Conservation (phyloP, 345 rosid genomes). For the Salix koriyanagi region DNA sequence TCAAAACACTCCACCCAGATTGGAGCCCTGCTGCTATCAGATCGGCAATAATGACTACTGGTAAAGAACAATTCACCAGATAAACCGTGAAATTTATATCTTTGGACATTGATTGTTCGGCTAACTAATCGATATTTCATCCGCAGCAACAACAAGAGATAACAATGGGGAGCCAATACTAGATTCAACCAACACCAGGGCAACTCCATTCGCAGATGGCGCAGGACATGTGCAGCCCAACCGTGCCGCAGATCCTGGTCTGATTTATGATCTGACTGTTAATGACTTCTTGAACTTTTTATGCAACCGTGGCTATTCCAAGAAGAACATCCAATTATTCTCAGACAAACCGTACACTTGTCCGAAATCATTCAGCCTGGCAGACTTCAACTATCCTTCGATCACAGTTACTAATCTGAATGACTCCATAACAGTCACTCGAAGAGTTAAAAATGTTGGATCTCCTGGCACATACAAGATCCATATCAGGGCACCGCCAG, state of each 20-base stretch:
- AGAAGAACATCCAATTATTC: constrained; percentile 10
- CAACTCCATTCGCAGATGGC: constrained; percentile 50
- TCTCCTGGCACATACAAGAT: constrained; percentile 31
- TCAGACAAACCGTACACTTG: constrained; percentile 23
- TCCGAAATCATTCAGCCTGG: constrained; percentile 16
- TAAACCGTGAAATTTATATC: not conserved
- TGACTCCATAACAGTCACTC: constrained; percentile 9
- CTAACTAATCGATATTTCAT: not conserved
- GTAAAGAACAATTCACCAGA: constrained; percentile 13
- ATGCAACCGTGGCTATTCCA: constrained; percentile 36
- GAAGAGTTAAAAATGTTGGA: constrained; percentile 51
- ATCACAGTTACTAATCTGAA: constrained; percentile 32
- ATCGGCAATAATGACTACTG: constrained; percentile 50
- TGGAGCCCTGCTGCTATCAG: constrained; percentile 52
- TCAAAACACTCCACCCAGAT: constrained; percentile 38
- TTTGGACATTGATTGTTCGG: not conserved
- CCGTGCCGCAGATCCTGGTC: constrained; percentile 49
- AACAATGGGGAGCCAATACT: constrained; percentile 19
- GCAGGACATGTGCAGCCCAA: constrained; percentile 48
- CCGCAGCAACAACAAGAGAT: constrained; percentile 31
- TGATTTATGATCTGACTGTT: constrained; percentile 35
- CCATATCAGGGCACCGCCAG: constrained; percentile 22
- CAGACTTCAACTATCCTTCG: constrained; percentile 54
- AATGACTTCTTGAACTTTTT: constrained; percentile 42
- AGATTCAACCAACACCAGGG: constrained; percentile 18